Conservation (phyloP, 2,329 filamentous ascomycete species). For the Penicillium verrucosum region DNA sequence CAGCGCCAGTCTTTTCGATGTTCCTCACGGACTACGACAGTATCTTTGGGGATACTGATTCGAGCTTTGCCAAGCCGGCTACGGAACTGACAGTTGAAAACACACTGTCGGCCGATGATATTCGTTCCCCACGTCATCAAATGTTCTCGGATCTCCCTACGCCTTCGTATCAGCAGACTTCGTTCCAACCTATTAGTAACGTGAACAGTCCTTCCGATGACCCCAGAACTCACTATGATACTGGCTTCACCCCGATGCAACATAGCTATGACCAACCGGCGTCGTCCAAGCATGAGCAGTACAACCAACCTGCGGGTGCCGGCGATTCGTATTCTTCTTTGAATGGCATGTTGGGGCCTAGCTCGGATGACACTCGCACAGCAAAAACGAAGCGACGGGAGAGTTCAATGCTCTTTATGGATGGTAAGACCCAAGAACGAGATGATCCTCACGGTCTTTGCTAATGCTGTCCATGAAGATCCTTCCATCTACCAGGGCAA, state of each 20-base stretch:
- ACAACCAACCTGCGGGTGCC: slow-evolving; percentile 23
- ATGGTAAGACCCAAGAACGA: slow-evolving; percentile 11
- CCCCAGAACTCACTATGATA: slow-evolving; percentile 41
- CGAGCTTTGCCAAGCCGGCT: slow-evolving; percentile 37
- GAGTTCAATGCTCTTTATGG: slow-evolving; percentile 49
- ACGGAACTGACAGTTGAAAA: slow-evolving; percentile 44
- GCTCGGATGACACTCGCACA: slow-evolving; percentile 33
- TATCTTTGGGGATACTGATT: slow-evolving; percentile 69
- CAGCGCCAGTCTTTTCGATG: slow-evolving; percentile 87
- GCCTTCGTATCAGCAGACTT: slow-evolving; percentile 59
- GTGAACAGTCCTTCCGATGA: slow-evolving; percentile 23
- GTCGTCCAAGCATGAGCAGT: slow-evolving; percentile 30
- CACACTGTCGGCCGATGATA: slow-evolving; percentile 52
- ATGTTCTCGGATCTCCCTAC: slow-evolving; percentile 66
- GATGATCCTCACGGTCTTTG: background rate
- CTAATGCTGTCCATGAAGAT: background rate
- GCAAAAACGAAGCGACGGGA: slow-evolving; percentile 48
- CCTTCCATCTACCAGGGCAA: slow-evolving; percentile 16
- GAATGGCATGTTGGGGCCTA: slow-evolving; percentile 42
- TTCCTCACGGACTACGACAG: slow-evolving; percentile 86
- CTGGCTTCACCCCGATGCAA: slow-evolving; percentile 52
- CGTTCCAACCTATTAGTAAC: slow-evolving; percentile 42
- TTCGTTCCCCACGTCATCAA: slow-evolving; percentile 62
- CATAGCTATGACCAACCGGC: slow-evolving; percentile 46
- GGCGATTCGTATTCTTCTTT: slow-evolving; percentile 27